These are phyloP conservation scores for Penicillium sp. DNA, from an alignment of 2,329 filamentous ascomycete species.

Conservation along the genomic window DNA sequence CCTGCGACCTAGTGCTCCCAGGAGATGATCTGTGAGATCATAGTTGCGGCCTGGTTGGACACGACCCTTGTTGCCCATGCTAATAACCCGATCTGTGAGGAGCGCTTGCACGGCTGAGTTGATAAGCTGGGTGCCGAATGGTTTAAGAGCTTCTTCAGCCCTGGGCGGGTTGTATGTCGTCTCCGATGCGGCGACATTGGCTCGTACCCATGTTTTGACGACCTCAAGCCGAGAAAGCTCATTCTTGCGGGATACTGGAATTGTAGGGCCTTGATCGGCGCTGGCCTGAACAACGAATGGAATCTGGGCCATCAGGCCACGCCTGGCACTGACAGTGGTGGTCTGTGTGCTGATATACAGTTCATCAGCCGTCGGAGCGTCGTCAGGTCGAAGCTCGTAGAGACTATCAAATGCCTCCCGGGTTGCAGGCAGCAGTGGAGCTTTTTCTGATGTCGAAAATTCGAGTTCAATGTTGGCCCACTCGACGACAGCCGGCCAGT, in stretches of 20 bases:
- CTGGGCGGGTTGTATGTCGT: slow-evolving; percentile 42
- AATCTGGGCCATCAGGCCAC: slow-evolving; percentile 35
- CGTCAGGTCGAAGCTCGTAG: slow-evolving; percentile 45
- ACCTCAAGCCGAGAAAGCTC: slow-evolving; percentile 35
- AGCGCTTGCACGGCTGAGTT: slow-evolving; percentile 45
- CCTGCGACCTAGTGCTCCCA: slow-evolving; percentile 42
- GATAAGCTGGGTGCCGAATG: slow-evolving; percentile 39
- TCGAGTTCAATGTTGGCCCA: slow-evolving; percentile 50
- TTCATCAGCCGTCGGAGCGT: slow-evolving; percentile 36
- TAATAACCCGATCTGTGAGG: slow-evolving; percentile 44
- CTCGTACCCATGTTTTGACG: slow-evolving; percentile 52
- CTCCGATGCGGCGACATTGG: slow-evolving; percentile 49
- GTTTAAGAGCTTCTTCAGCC: slow-evolving; percentile 38
- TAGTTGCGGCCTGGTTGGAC: slow-evolving; percentile 47
- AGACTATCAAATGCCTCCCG: slow-evolving; percentile 44
- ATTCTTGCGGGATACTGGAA: slow-evolving; percentile 14
- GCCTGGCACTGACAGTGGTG: slow-evolving; percentile 39
- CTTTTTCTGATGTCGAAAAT: slow-evolving; percentile 37
- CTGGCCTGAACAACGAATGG: slow-evolving; percentile 38
- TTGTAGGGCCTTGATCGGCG: slow-evolving; percentile 5
- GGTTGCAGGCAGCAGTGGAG: slow-evolving; percentile 48
- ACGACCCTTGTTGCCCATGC: slow-evolving; percentile 42
- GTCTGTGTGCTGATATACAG: slow-evolving; percentile 36
- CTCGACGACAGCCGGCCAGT: slow-evolving; percentile 50
- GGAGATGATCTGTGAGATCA: slow-evolving; percentile 47